Evolutionary conservation across 2,329 filamentous ascomycete species (phyloP).

Genomic region (Lasiodiplodia citricola): DNA sequence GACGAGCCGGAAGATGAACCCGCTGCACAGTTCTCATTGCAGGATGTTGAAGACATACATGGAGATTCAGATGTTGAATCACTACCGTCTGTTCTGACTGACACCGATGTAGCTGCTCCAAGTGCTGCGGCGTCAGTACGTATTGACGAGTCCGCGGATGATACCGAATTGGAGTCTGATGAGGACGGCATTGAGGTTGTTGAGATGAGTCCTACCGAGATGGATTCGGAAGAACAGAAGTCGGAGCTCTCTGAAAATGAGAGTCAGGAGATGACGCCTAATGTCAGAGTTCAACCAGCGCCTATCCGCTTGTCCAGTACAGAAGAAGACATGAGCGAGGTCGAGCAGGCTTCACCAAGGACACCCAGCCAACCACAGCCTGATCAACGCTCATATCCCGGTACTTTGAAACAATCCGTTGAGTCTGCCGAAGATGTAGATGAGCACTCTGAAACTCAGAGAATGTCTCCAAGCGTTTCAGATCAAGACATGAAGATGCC

Average conservation of each 20-base stretch:
- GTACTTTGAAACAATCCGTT: not conserved
- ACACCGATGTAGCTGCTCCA: slow-evolving; percentile 4
- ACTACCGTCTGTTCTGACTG: slow-evolving; percentile 2
- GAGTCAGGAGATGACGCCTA: not conserved
- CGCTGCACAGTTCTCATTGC: not conserved
- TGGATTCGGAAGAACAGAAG: slow-evolving; percentile 10
- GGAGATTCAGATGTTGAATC: not conserved
- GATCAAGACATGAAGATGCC: not conserved
- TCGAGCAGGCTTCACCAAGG: not conserved
- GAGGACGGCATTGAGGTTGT: not conserved
- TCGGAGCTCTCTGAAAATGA: not conserved
- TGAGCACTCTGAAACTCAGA: not conserved
- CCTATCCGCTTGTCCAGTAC: not conserved
- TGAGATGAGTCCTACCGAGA: slow-evolving; percentile 13
- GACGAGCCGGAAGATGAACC: slow-evolving; percentile 14
- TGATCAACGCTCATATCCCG: not conserved
- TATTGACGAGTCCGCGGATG: not conserved
- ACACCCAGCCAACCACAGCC: not conserved
- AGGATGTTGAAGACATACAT: not conserved
- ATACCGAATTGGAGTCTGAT: slow-evolving; percentile 14
- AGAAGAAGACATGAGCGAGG: slow-evolving; percentile 7
- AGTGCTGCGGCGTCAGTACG: slow-evolving; percentile 5
- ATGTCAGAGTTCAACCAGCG: not conserved
- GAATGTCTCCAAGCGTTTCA: not conserved
- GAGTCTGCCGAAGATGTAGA: not conserved